Evolutionary conservation across 805 yeast species (phyloP).

Genomic region (Wickerhamiella sorbophila): DNA sequence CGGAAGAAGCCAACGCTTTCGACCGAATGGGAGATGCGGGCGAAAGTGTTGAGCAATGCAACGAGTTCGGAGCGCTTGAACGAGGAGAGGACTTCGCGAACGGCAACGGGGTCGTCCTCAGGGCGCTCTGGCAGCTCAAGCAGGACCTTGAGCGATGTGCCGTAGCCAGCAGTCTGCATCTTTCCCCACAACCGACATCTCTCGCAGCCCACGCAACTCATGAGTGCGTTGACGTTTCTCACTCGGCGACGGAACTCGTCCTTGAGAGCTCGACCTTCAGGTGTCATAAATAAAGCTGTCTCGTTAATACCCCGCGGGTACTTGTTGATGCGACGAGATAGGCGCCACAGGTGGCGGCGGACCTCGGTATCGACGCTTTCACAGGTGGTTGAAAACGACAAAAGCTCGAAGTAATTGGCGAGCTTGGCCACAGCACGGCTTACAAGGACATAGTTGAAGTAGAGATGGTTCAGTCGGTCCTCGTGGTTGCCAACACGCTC

Average conservation of each 20-base stretch:
- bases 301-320: slow-evolving; percentile 35
- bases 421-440: slow-evolving; percentile 67
- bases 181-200: slow-evolving; percentile 98
- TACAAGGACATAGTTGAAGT: slow-evolving; percentile 82
- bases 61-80: slow-evolving; percentile 73
- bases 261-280: slow-evolving; percentile 40
- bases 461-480: slow-evolving; percentile 78
- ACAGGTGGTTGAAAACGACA: slow-evolving; percentile 34
- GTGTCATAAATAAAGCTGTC: slow-evolving; percentile 30
- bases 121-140: slow-evolving; percentile 57
- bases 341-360: slow-evolving; percentile 29
- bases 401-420: slow-evolving; percentile 36
- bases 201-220: slow-evolving; percentile 99
- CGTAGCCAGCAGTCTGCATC: slow-evolving; percentile 93
- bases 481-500: slow-evolving; percentile 79
- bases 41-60: slow-evolving; percentile 83
- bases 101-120: slow-evolving; percentile 29
- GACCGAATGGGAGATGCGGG: slow-evolving; percentile 75
- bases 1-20: slow-evolving; percentile 56
- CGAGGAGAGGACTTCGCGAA: slow-evolving; percentile 37
- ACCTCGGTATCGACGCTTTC: slow-evolving; percentile 32
- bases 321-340: slow-evolving; percentile 24
- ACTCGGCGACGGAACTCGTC: slow-evolving; percentile 78
- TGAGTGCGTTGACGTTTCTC: slow-evolving; percentile 75
- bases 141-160: slow-evolving; percentile 82